Conservation (phyloP, 2,329 filamentous ascomycete genomes). For the Fusarium annulatum region DNA sequence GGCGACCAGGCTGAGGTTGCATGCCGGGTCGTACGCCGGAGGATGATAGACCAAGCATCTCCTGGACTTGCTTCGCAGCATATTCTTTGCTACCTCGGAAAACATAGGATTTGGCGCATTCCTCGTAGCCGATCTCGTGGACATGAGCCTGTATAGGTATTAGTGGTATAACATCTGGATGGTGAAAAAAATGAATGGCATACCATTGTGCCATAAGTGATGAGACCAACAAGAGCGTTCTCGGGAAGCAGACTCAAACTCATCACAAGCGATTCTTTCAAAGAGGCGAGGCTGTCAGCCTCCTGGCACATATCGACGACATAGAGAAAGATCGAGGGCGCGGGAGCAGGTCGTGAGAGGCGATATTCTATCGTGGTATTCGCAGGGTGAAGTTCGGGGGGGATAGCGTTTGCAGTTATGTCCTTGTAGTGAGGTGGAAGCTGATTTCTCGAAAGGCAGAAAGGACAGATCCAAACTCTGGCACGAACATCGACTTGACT, state of each 20-base stretch:
- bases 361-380: slow-evolving; percentile 94
- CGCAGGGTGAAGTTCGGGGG: slow-evolving; percentile 81
- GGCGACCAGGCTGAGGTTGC: slow-evolving; percentile 79
- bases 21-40: slow-evolving; percentile 79
- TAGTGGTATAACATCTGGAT: slow-evolving; percentile 10
- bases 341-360: slow-evolving; percentile 83
- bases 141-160: slow-evolving; percentile 77
- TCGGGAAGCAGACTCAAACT: slow-evolving; percentile 84
- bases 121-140: slow-evolving; percentile 96
- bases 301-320: slow-evolving; percentile 91
- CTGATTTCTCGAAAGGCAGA: slow-evolving; percentile 85
- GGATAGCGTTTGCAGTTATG: slow-evolving; percentile 84
- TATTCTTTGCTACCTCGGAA: slow-evolving; percentile 99
- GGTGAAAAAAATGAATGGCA: slow-evolving; percentile 28
- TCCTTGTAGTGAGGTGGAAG: slow-evolving; percentile 91
- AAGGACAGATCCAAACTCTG: slow-evolving; percentile 88
- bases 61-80: slow-evolving; percentile 97
- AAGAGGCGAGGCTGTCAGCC: slow-evolving; percentile 82
- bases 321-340: slow-evolving; percentile 86
- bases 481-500: slow-evolving; percentile 88
- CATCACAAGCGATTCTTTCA: slow-evolving; percentile 90
- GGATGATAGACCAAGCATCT: slow-evolving; percentile 90
- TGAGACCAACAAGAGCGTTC: slow-evolving; percentile 83
- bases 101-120: slow-evolving; percentile 98
- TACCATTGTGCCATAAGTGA: slow-evolving; percentile 95